Evolutionary conservation across 306 rosid species (phyloP), one percentile per base, ranked within the genome.

Genomic region (Sicyos baderoa): DNA sequence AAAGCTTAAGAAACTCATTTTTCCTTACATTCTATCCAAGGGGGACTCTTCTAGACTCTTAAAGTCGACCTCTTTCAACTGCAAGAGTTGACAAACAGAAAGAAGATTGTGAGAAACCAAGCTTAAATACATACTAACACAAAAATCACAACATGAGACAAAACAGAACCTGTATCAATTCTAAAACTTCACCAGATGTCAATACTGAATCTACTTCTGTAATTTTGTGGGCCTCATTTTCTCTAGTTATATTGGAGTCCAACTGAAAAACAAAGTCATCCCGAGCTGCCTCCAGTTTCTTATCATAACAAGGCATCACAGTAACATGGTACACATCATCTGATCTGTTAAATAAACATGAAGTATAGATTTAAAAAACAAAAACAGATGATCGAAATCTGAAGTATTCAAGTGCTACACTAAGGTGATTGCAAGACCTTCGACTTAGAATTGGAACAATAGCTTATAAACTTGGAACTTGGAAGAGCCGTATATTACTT

Each of bases 271-370:
- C 85, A 58, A 93, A 89, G 80, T 93, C 98, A 75, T 89, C 97
- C 78, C 97, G 83, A 18, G 91, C 79, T 69, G 98, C 98, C 86
- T 93, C 98, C 65, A 93, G 98, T 80, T 89, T 93, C 80, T 89
- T 93, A 73, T 89, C 98, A 79, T 93, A 89, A 84, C 97, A 93
- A 60, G 98, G 98, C 98, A 93, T 93, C 62, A 93, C 89, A 3
- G 97, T 93, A 51, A 93, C 98, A 72, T 89, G 98, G 83, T 86
- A 88, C 67, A 89, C 77, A 73, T 92, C 94, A 8, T 80, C 96
- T 44, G 93, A 84, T 84, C 98, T 92, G 89, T 75, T 64, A 62
- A 74, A 70, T 68, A 37, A 37, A 68, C 11, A 54, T 17, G 4
- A 6, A 19, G 10, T 18, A 53, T 45, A 72, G 32, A 57, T 57